Conservation (phyloP, 2,329 filamentous ascomycete genomes). For the Fusarium torreyae region DNA sequence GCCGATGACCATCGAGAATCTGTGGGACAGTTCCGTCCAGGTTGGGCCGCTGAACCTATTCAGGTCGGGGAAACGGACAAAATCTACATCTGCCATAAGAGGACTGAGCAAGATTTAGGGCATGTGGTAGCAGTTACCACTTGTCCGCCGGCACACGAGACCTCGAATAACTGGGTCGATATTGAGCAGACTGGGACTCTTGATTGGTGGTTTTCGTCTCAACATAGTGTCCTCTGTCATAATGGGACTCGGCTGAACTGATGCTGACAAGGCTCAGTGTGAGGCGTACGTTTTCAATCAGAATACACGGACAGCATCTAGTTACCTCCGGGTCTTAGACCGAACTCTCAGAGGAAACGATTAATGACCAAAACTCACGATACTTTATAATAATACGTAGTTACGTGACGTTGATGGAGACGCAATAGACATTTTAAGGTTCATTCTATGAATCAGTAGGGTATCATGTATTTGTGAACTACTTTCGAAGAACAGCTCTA, state of each 20-base stretch:
- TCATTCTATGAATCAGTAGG: no score
- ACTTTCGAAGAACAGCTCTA: no score
- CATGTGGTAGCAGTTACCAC: constrained; percentile 8
- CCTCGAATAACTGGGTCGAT: constrained; percentile 5
- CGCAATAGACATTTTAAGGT: no score
- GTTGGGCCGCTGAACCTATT: not conserved
- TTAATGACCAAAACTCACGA: no score
- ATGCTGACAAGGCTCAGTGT: not conserved
- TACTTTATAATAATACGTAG: no score
- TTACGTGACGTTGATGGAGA: no score
- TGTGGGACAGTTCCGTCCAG: not conserved
- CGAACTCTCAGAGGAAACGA: no score
- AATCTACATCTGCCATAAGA: not conserved
- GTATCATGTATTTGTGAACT: no score
- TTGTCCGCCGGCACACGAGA: not conserved
- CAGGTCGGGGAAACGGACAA: not conserved
- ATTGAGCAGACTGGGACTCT: constrained; percentile 9
- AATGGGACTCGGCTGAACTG: constrained; percentile 2
- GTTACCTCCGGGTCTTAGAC: no score
- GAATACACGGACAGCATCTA: no score
- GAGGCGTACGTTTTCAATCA: not conserved
- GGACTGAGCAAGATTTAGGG: not conserved
- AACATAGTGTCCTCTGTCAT: constrained; percentile 15
- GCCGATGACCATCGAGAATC: not conserved
- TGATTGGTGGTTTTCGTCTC: constrained; percentile 20